Conservation (phyloP, 768 basidiomycete genomes). For the Trametes gibbosa region DNA sequence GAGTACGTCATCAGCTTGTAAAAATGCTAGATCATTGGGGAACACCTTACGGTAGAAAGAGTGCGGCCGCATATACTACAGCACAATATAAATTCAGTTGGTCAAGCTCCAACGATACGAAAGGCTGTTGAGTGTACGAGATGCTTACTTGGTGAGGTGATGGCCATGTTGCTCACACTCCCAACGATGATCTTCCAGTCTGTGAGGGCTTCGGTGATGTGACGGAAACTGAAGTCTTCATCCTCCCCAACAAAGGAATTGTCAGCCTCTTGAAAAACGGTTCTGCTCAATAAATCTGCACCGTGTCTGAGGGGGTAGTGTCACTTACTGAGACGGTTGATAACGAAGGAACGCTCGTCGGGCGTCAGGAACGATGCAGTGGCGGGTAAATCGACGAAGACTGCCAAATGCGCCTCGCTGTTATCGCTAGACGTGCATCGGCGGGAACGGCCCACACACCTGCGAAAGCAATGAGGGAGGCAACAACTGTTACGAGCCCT, state of each 20-base stretch:
- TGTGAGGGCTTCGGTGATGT: conserved; percentile 49
- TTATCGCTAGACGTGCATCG: neutral
- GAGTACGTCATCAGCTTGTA: neutral
- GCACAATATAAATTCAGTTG: neutral
- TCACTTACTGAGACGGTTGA: conserved; percentile 52
- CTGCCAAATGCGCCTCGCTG: neutral
- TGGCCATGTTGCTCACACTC: conserved; percentile 53
- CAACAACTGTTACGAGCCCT: conserved; percentile 56
- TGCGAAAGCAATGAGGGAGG: conserved; percentile 52
- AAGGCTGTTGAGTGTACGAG: neutral
- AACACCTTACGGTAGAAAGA: conserved; percentile 63
- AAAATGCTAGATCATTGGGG: no score
- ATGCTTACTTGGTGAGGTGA: conserved; percentile 56
- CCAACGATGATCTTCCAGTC: conserved; percentile 72
- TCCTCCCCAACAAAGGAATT: conserved; percentile 57
- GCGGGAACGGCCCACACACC: conserved; percentile 32
- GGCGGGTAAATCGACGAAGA: conserved; percentile 55
- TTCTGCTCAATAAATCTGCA: neutral
- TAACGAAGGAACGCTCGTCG: conserved; percentile 52
- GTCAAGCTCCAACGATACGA: neutral
- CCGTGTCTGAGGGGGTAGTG: neutral
- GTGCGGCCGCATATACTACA: conserved; percentile 62
- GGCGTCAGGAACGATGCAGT: conserved; percentile 59
- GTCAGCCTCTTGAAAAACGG: conserved; percentile 41
- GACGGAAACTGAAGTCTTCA: conserved; percentile 52